Evolutionary conservation across 768 basidiomycete species (phyloP), one percentile per base, ranked within the genome.

Genomic region (Termitomyces sp.): DNA sequence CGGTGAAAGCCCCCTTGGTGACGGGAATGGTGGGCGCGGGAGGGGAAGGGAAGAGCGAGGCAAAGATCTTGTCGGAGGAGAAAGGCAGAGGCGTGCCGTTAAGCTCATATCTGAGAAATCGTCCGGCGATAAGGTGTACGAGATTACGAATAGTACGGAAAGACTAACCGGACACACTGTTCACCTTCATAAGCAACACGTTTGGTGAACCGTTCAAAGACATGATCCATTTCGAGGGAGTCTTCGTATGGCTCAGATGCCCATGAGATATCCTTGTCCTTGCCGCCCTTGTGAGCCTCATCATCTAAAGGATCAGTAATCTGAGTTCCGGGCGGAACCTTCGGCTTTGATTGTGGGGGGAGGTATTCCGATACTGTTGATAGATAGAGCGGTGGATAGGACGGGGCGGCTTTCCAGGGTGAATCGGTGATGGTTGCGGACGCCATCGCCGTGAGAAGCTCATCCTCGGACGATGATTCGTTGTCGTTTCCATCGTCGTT

Each of bases 141-240:
- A 44, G 20, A 15, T 16, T 55, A 36, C 32, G 4, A 18, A 50
- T 58, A 49, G 35, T 55, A n/a, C 40, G 28, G 62, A 60, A 39
- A 45, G 24, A 78, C 85, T 55, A 60, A 95, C 94, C 96, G 82
- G 52, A 98, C 76, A 65, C 95, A 96, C 71, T 98, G 96, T 65
- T 89, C 84, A 28, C 88, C 87, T 68, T 89, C 87, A 63, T 83
- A 79, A 44, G 75, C 79, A 12, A 93, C 84, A 38, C 94, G 80
- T 67, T 85, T 85, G 55, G 84, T 85, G 69, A 97, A 98, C 18
- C 85, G 81, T 67, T 95, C 90, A 71, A 98, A 98, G 3, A 93
- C 84, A 58, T 87, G 86, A 72, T 98, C 96, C 46, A 92, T 79
- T 49, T 89, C 79, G 52, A 90, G 69, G 15, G 90, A 89, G 68